Evolutionary conservation across 2,329 filamentous ascomycete genomes (phyloP), one percentile per base, ranked within the genome.

Genomic region (Diaporthe amygdali): DNA sequence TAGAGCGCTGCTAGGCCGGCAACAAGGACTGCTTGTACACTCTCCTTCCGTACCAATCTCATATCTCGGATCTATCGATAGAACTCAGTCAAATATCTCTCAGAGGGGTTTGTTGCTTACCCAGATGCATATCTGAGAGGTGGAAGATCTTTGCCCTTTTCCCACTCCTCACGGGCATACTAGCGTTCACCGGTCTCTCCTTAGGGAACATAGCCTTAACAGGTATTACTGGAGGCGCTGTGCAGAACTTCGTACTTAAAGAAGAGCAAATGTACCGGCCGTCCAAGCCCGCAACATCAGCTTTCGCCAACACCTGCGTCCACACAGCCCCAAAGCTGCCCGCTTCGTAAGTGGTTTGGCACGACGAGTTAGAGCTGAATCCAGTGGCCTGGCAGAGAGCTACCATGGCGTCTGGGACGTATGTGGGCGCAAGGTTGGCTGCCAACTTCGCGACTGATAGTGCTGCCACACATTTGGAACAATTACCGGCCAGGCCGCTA

Each of bases 181-280:
- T 81, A 5, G 80, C 76, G 74, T 86, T 82, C 5, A 73, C 77
- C 1, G 88, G 88, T 75, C 86, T 89, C 2, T 87, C 84, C 75
- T 89, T 90, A 10, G 87, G 84, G 70, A 90, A 90, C 0, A 83
- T 82, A 2, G 81, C 84, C 73, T 87, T 82, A 37, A 87, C 77
- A 0, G 84, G 81, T 8, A 79, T 79, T 3, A 86, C 84, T 0
- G 76, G 76, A 7, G 88, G 88, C 15, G 77, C 75, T 1, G 82
- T 77, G 75, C 89, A 90, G 75, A 85, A 88, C 6, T 74, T 81
- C 37, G 76, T 82, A 66, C 81, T 84, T 6, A 90, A 74, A 20
- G 80, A 83, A 73, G 85, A 84, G 80, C 88, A 90, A 55, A 91
- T 89, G 72, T 88, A 89, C 68, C 84, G 79, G 6, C 88, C 89